A percentile compares a stretch with the other conserved stretches of the same genome.
phyloP scores from a whole-genome alignment of 202 grass and related monocot species.

The Bolboschoenoplectus hybrid region DNA sequence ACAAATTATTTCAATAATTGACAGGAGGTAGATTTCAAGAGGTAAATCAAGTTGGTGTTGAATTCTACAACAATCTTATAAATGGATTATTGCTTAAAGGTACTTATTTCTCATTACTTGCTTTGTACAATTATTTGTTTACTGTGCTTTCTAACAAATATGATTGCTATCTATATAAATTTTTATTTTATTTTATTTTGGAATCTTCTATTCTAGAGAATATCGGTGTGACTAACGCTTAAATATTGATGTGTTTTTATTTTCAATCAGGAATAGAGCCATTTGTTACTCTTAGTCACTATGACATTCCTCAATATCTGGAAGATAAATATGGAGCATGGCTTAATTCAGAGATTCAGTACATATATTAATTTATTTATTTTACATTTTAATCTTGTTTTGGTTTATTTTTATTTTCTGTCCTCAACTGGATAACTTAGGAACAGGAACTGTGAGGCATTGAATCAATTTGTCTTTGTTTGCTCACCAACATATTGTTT shows the following conservation, averaged over 20 bases:
- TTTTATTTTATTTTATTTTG: neutral
- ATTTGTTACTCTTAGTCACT: slow-evolving; percentile 68
- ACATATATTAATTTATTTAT: neutral
- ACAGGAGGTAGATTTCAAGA: slow-evolving; percentile 56
- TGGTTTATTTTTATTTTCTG: neutral
- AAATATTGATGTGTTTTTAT: neutral
- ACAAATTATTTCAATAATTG: slow-evolving; percentile 5
- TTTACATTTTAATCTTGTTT: neutral
- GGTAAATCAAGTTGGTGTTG: slow-evolving; percentile 51
- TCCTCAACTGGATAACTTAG: neutral
- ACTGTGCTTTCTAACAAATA: neutral
- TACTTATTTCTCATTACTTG: neutral
- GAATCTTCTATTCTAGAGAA: neutral
- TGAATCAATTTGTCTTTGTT: neutral
- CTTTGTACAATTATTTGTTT: neutral
- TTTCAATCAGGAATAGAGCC: slow-evolving; percentile 58
- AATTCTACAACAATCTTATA: slow-evolving; percentile 63
- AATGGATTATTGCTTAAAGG: slow-evolving; percentile 57
- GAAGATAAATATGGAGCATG: slow-evolving; percentile 65
- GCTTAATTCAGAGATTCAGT: slow-evolving; percentile 49
- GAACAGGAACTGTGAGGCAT: neutral
- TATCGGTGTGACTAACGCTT: neutral
- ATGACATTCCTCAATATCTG: slow-evolving; percentile 60
- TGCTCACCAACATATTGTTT: neutral
- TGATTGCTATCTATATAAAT: neutral